These are phyloP conservation scores for Astragalus membranaceus DNA, from an alignment of 306 rosid genomes.

Conservation along the genomic window DNA sequence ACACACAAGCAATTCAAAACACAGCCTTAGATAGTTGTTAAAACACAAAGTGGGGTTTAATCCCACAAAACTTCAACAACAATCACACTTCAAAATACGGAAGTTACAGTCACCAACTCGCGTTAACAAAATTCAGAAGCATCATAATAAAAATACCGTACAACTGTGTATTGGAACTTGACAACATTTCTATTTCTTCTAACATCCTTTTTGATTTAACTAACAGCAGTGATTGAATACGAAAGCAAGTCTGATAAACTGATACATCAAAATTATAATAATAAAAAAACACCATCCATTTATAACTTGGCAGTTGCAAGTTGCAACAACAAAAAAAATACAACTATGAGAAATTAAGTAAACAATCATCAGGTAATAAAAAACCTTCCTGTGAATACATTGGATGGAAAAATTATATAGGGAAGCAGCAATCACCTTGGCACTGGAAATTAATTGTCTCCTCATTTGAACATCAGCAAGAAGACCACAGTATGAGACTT, in stretches of 20 bases:
- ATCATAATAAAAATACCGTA: background rate
- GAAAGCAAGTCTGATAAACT: background rate
- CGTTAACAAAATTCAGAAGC: background rate
- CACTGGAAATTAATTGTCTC: constrained; percentile 64
- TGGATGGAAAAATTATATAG: background rate
- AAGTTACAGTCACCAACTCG: background rate
- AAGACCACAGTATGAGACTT: constrained; percentile 53
- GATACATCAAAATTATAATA: background rate
- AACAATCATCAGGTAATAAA: background rate
- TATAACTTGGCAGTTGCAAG: background rate
- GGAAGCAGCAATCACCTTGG: constrained; percentile 46
- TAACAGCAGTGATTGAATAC: background rate
- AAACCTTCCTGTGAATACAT: background rate
- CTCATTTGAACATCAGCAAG: constrained; percentile 45
- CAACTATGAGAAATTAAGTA: background rate
- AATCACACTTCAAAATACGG: background rate
- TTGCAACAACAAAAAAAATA: background rate
- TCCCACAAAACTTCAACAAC: background rate
- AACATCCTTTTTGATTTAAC: background rate
- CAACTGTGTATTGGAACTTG: background rate
- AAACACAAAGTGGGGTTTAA: background rate
- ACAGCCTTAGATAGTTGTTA: background rate
- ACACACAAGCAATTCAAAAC: background rate
- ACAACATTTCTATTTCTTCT: background rate
- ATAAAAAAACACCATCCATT: background rate